These are phyloP conservation scores for Coemansia sp. DNA, from an alignment of 192 early-diverging fungal species.

Conservation along the genomic window DNA sequence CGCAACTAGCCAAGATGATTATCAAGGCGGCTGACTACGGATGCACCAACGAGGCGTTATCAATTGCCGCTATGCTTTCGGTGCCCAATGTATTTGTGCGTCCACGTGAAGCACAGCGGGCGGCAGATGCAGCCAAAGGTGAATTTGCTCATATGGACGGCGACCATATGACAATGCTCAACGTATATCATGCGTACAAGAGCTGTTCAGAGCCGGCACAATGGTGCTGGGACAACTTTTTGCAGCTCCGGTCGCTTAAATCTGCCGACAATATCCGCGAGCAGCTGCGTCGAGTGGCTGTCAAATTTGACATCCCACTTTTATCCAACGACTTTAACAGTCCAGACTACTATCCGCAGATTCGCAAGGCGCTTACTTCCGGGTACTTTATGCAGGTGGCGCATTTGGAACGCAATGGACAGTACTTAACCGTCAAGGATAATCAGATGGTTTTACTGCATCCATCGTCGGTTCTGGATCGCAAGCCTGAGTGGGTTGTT, in stretches of 20 bases:
- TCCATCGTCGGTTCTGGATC: constrained; percentile 82
- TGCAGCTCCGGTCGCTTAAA: constrained; percentile 86
- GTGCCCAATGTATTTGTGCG: constrained; percentile 90
- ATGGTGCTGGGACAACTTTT: constrained; percentile 94
- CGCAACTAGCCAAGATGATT: constrained; percentile 91
- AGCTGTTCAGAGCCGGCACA: constrained; percentile 62
- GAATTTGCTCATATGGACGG: constrained; percentile 93
- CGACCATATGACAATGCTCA: constrained; percentile 94
- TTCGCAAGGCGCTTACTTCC: constrained; percentile 82
- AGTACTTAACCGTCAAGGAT: constrained; percentile 94
- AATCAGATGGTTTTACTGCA: constrained; percentile 95
- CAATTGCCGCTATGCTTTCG: constrained; percentile 89
- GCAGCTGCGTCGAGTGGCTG: constrained; percentile 84
- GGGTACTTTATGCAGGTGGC: constrained; percentile 99
- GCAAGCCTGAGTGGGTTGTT: constrained; percentile 97
- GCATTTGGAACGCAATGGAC: constrained; percentile 81
- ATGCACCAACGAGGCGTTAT: constrained; percentile 92
- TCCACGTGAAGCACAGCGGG: constrained; percentile 83
- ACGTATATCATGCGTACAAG: constrained; percentile 92
- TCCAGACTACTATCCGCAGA: constrained; percentile 76
- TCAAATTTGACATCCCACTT: constrained; percentile 65
- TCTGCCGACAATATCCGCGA: constrained; percentile 88
- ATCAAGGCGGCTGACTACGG: constrained; percentile 78
- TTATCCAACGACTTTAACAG: constrained; percentile 71
- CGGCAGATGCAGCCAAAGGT: constrained; percentile 87